phyloP scores from a whole-genome alignment of 768 basidiomycete genomes.

The Kwoniella botswanensis region DNA sequence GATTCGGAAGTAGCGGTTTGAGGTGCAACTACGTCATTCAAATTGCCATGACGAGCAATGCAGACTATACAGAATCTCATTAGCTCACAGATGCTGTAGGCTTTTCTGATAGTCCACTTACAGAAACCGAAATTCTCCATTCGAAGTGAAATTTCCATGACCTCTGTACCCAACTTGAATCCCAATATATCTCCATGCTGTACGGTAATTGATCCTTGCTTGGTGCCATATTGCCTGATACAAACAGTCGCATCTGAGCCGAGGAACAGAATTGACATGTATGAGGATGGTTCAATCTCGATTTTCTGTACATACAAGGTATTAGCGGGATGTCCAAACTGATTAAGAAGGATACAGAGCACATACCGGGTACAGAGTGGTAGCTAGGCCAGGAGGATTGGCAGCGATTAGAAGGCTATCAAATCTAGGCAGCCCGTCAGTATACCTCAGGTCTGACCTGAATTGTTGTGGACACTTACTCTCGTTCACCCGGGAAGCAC shows the following conservation, averaged over 20 bases:
- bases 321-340: too few species aligned
- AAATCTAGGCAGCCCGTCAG: constrained; percentile 42
- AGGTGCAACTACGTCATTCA: background rate
- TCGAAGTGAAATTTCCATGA: constrained; percentile 37
- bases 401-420: constrained; percentile 44
- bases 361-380: constrained; percentile 33
- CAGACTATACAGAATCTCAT: constrained; percentile 38
- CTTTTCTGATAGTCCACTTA: constrained; percentile 27
- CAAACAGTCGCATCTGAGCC: constrained; percentile 42
- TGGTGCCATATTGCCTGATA: constrained; percentile 13
- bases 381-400: constrained; percentile 36
- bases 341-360: background rate
- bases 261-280: constrained; percentile 41
- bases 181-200: constrained; percentile 54
- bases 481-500: constrained; percentile 45
- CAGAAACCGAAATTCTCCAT: constrained; percentile 51
- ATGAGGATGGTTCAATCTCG: constrained; percentile 10
- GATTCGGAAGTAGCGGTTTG: constrained; percentile 1
- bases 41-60: constrained; percentile 42
- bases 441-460: background rate
- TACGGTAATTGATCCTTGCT: constrained; percentile 30
- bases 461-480: constrained; percentile 34
- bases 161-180: constrained; percentile 29
- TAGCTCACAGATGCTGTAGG: constrained; percentile 20
- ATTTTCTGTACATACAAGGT: constrained; percentile 9